Evolutionary conservation across 257 asterid genomes (phyloP).

Genomic region (Datura wrightii): DNA sequence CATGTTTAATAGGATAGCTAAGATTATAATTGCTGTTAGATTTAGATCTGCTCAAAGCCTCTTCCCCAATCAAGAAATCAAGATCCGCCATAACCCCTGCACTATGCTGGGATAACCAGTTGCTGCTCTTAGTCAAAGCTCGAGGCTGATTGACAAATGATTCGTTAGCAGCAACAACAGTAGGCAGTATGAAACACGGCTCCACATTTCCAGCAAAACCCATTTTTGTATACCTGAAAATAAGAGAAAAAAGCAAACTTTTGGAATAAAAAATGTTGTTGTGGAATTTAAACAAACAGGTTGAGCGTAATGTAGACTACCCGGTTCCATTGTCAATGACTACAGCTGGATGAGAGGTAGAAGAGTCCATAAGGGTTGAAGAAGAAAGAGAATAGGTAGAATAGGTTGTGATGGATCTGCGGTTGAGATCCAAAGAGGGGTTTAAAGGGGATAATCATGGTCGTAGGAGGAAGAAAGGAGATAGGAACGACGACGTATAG

Average conservation of each 20-base stretch:
- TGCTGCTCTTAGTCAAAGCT: constrained; percentile 65
- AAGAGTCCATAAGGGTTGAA: constrained; percentile 67
- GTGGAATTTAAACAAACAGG: constrained; percentile 46
- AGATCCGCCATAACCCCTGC: constrained; percentile 99
- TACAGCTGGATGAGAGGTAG: constrained; percentile 83
- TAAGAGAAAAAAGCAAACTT: constrained; percentile 28
- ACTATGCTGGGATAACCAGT: constrained; percentile 80
- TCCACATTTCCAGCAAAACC: constrained; percentile 99
- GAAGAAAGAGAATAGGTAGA: not conserved
- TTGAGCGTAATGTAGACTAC: constrained; percentile 42
- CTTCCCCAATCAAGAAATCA: constrained; percentile 89
- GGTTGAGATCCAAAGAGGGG: constrained; percentile 55
- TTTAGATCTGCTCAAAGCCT: constrained; percentile 79
- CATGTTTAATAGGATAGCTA: constrained; percentile 82
- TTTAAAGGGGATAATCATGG: constrained; percentile 60
- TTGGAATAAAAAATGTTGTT: constrained; percentile 11
- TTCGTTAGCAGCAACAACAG: constrained; percentile 82
- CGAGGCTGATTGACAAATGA: constrained; percentile 80
- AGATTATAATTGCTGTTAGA: constrained; percentile 63
- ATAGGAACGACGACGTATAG: constrained; percentile 35
- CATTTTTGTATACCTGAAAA: constrained; percentile 79
- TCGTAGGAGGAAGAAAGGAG: constrained; percentile 43
- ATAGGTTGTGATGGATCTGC: constrained; percentile 46
- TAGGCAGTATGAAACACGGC: constrained; percentile 83
- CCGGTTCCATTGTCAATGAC: constrained; percentile 98